Conservation (phyloP, 768 basidiomycete species). For the Sporobolomyces pararoseus region DNA sequence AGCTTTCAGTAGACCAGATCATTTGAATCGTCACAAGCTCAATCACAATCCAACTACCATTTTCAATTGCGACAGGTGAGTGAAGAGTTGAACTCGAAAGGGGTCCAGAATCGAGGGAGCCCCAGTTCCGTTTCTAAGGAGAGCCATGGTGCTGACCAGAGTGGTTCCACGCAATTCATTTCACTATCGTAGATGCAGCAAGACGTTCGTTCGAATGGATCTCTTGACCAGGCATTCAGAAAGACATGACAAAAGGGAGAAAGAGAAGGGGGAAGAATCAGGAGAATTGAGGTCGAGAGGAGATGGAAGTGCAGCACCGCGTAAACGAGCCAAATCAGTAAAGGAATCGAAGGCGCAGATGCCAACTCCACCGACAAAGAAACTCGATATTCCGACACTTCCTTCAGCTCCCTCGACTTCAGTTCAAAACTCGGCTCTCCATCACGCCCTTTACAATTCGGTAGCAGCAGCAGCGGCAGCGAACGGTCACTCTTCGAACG, state of each 20-base stretch:
- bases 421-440: constrained; percentile 20
- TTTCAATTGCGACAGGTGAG: constrained; percentile 26
- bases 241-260: constrained; percentile 41
- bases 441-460: constrained; percentile 26
- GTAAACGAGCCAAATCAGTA: constrained; percentile 9
- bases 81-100: background rate
- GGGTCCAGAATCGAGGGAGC: background rate
- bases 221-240: constrained; percentile 43
- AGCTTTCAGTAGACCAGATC: constrained; percentile 40
- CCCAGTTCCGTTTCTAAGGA: background rate
- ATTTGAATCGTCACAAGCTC: constrained; percentile 39
- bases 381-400: constrained; percentile 21
- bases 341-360: constrained; percentile 10
- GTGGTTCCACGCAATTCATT: no score
- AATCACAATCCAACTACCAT: constrained; percentile 35
- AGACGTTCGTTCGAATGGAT: constrained; percentile 39
- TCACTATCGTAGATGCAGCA: no score
- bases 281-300: background rate
- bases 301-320: background rate
- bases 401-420: constrained; percentile 1
- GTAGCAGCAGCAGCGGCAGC: background rate
- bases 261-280: constrained; percentile 36
- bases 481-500: background rate
- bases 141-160: constrained; percentile 14
- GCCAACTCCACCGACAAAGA: constrained; percentile 9